phyloP scores from a whole-genome alignment of 495 filamentous ascomycete genomes.

The Aspergillus heteromorphus region DNA sequence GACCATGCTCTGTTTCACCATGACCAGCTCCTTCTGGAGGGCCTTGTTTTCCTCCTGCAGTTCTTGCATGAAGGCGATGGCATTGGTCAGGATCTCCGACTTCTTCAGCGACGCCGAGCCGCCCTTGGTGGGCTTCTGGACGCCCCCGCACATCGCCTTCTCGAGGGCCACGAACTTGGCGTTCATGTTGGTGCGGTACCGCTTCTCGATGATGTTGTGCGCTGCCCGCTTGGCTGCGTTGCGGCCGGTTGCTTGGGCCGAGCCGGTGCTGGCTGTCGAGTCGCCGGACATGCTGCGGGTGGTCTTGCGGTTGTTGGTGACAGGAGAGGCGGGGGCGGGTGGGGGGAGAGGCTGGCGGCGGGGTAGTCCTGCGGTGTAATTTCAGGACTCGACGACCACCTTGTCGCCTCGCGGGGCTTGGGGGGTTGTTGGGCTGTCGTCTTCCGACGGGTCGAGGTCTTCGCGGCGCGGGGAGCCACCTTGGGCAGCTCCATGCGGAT shows the following conservation, averaged over 20 bases:
- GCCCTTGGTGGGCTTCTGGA: conserved; percentile 22
- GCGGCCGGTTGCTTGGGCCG: conserved; percentile 24
- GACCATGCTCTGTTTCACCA: conserved; percentile 32
- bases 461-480: conserved; percentile 4
- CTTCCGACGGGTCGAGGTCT: conserved; percentile 14
- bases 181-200: conserved; percentile 51
- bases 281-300: conserved; percentile 28
- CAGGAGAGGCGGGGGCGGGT: conserved; percentile 13
- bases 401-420: conserved; percentile 7
- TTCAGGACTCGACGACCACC: conserved; percentile 35
- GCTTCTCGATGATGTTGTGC: conserved; percentile 50
- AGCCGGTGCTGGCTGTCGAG: conserved; percentile 21
- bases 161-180: conserved; percentile 45
- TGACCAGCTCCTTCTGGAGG: conserved; percentile 32
- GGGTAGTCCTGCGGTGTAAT: conserved; percentile 25
- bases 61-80: conserved; percentile 64
- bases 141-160: conserved; percentile 28
- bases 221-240: conserved; percentile 46
- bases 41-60: conserved; percentile 39
- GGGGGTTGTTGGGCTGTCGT: conserved; percentile 13
- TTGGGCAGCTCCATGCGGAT: conserved; percentile 13
- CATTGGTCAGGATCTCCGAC: conserved; percentile 58
- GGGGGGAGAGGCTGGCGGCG: conserved; percentile 5
- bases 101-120: conserved; percentile 39
- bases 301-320: conserved; percentile 21